Base-by-base conservation (phyloP, 2,329 filamentous ascomycete genomes). In the Ophiostoma sp. region DNA sequence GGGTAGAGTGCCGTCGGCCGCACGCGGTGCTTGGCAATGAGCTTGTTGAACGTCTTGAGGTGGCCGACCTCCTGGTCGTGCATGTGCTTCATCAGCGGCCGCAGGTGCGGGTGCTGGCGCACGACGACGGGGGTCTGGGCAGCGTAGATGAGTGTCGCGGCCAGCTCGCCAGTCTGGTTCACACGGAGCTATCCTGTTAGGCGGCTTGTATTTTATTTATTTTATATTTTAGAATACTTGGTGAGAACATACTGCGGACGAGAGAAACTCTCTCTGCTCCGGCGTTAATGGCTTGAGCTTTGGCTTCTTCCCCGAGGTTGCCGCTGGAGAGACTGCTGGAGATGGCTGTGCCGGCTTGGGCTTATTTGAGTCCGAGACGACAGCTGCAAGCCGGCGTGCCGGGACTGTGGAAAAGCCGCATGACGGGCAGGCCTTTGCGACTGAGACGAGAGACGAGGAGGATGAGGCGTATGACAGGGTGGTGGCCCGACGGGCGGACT, bases 121-220 rank as follows among this genome's bases (percentile, higher is more conserved):
- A 93, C 84, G 68, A 98, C 82, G n/a, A 89, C 87, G 0, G 94
- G 93, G 0, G 89, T 94, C 79, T 99, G 95, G 1, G 92, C 89
- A 1, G 88, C 89, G 82, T 98, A 99, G 79, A 99, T 99, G 70
- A 96, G 87, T 35, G 92, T 94, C 39, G 95, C 95, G 69, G 95
- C 95, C n/a, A 99, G 87, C 81, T 99, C 95, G 77, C 95, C 95
- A 33, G 95, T 93, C 81, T 99, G 95, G 80, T 99, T 98, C 71
- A 99, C 95, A 73, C 95, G 93, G 39, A 98, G 88, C 87, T 90
- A 20, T 27, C 35, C 20, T 35, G 15, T 64, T n/a, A 39, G 20
- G 1, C 27, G 20, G 1, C 27, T 60, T 2, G 31, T 31, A 15
- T 15, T 31, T 23, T 31, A 3, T 31, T 60, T 60, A 0, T 5